Base-by-base conservation (phyloP, 208 protist genomes). In the Leishmania martiniquensis region DNA sequence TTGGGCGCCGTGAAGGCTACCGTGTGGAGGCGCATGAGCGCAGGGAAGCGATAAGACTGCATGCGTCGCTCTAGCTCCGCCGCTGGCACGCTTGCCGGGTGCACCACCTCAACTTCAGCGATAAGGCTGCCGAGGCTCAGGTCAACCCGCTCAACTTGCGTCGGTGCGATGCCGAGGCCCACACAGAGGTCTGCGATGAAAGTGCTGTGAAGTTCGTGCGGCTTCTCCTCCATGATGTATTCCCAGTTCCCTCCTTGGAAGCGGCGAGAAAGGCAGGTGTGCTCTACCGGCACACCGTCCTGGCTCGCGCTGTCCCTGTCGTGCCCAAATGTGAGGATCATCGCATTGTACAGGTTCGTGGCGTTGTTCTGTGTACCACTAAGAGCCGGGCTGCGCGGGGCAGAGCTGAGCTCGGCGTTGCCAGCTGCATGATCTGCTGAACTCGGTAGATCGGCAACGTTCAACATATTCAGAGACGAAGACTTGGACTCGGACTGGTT, bases 201-300 rank as follows among this genome's bases (percentile, higher is more conserved):
- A 1, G 76, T 78, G 70, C 72, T 75, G 37, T 75, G 82, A 45
- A 93, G 74, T 72, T 93, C 84, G 67, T 88, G 81, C 20, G 85
- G 84, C 82, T 91, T 86, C 67, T 92, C 78, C 2, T 54, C 49
- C 37, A 96, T 44, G 29, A 93, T 62, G 74, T 89, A 87, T 6
- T 4, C 22, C 91, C 91, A 96, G 68, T 90, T 76, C 2, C 76
- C 82, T 10, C 91, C 91, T 13, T 72, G 52, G 52, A 95, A 86
- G 72, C 71, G 63, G 59, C 84, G 83, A 52, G 67, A 34, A 34
- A 89, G 78, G 29, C 78, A 66, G 15, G 85, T 85, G 59, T 52
- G 76, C 44, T 60, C 69, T 17, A 74, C 60, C 7, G 74, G 55
- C 13, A 67, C 57, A 12, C 68, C 74, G 15, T 29, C 49, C 52